A percentile compares a stretch with the other conserved stretches of the same genome.
phyloP scores from a whole-genome alignment of 1,284 basidiomycete species.

The Trametes versicolor region DNA sequence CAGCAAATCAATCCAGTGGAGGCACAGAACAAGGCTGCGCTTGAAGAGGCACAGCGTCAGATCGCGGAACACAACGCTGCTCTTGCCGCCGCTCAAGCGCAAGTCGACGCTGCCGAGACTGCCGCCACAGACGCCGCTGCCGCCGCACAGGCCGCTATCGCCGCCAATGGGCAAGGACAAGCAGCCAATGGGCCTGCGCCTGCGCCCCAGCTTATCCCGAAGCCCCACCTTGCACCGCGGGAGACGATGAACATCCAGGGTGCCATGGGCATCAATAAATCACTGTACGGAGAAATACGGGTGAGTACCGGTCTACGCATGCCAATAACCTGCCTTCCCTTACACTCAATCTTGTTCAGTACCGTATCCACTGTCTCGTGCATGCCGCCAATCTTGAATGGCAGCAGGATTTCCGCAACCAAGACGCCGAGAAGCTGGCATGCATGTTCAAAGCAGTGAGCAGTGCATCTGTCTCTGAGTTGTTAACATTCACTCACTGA shows the following conservation, averaged over 20 bases:
- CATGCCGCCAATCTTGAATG: conserved; percentile 9
- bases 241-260: not conserved
- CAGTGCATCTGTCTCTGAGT: not conserved
- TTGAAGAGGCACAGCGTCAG: not conserved
- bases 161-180: too few species aligned
- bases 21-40: not conserved
- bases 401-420: conserved; percentile 18
- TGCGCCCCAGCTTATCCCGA: not conserved
- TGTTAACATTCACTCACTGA: not conserved
- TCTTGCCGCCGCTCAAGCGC: not conserved
- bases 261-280: conserved; percentile 3
- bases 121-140: not conserved
- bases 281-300: not conserved
- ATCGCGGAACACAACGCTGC: not conserved
- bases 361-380: conserved; percentile 12
- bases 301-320: too few species aligned
- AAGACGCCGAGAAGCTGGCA: conserved; percentile 6
- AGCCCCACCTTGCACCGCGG: not conserved
- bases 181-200: not conserved
- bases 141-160: not conserved
- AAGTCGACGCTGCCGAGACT: not conserved
- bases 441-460: conserved; percentile 11
- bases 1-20: too few species aligned
- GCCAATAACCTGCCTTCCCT: too few species aligned
- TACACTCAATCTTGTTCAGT: too few species aligned